phyloP scores from a whole-genome alignment of 1,139 yeast species.

The Hansenula lynferdii region DNA sequence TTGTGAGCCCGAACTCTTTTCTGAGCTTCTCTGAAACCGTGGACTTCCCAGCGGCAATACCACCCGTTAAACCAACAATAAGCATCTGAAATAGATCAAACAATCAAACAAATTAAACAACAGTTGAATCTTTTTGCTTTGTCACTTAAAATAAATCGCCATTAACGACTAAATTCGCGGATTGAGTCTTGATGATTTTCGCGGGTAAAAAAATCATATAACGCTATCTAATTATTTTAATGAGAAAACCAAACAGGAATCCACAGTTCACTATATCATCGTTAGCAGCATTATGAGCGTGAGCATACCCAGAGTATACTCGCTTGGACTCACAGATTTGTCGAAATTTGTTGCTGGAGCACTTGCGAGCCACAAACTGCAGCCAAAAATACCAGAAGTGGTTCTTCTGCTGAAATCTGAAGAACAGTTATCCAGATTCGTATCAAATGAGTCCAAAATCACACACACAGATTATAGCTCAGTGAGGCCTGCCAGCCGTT shows the following conservation, averaged over 20 bases:
- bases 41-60: slow-evolving; percentile 93
- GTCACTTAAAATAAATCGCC: no score
- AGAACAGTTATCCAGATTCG: slow-evolving; percentile 35
- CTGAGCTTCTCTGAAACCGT: slow-evolving; percentile 67
- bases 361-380: slow-evolving; percentile 27
- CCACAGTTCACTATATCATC: no score
- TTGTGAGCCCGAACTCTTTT: slow-evolving; percentile 46
- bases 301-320: slow-evolving; percentile 16
- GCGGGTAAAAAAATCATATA: no score
- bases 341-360: slow-evolving; percentile 10
- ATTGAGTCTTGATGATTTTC: no score
- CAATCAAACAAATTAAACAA: no score
- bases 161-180: no score
- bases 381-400: slow-evolving; percentile 32
- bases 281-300: no score
- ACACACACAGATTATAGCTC: slow-evolving; percentile 17
- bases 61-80: slow-evolving; percentile 91
- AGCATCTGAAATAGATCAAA: slow-evolving; percentile 52
- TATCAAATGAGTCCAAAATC: slow-evolving; percentile 34
- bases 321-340: slow-evolving; percentile 16
- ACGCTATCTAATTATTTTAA: no score
- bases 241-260: no score
- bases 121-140: no score
- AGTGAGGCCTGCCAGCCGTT: slow-evolving; percentile 6
- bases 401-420: slow-evolving; percentile 39